These are phyloP conservation scores for Biancaea sappan DNA, from an alignment of 306 rosid species.

Conservation along the genomic window DNA sequence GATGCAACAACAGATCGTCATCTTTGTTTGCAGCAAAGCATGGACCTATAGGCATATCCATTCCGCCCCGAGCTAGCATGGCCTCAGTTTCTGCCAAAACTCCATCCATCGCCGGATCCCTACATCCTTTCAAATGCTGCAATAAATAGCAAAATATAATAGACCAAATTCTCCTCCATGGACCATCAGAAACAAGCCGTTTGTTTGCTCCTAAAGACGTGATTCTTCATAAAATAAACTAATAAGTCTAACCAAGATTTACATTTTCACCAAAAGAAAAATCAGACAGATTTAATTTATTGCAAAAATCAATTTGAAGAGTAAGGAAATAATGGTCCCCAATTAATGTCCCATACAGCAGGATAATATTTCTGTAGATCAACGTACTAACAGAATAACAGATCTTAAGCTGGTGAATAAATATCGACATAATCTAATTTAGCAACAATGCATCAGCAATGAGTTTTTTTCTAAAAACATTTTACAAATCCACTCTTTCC, in stretches of 20 bases:
- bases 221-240: not conserved
- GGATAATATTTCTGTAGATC: not conserved
- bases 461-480: not conserved
- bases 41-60: slow-evolving; percentile 62
- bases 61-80: slow-evolving; percentile 59
- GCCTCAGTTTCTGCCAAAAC: slow-evolving; percentile 57
- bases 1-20: slow-evolving; percentile 53
- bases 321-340: too few species aligned
- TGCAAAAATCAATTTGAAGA: not conserved
- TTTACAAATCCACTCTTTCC: not conserved
- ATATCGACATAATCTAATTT: not conserved
- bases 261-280: not conserved
- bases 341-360: not conserved
- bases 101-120: slow-evolving; percentile 45
- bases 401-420: not conserved
- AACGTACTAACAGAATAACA: not conserved
- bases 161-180: slow-evolving; percentile 10
- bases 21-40: slow-evolving; percentile 67
- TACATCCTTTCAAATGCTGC: slow-evolving; percentile 54
- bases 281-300: not conserved
- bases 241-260: not conserved
- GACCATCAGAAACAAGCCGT: slow-evolving; percentile 1
- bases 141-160: slow-evolving; percentile 11
- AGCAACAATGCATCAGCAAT: not conserved
- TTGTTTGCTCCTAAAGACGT: not conserved